A percentile compares a stretch with the other conserved stretches of the same genome.
Evolutionary conservation across 2,329 filamentous ascomycete species (phyloP).

Genomic region (Colletotrichum sansevieriae): DNA sequence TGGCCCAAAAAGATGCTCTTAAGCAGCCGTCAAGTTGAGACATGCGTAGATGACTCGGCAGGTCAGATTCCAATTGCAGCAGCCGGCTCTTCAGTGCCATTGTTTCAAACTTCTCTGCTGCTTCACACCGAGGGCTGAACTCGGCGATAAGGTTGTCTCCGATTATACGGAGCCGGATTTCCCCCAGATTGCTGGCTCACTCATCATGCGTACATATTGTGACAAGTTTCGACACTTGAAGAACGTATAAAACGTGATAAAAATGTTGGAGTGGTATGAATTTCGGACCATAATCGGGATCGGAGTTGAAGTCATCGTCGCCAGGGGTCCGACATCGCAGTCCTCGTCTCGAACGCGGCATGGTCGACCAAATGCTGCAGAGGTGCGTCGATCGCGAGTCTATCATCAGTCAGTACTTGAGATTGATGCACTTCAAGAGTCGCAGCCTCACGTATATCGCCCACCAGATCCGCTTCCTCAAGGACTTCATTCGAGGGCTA

Average conservation of each 20-base stretch:
- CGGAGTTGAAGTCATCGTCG: constrained; percentile 49
- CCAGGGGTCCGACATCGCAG: constrained; percentile 52
- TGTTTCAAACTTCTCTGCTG: background rate
- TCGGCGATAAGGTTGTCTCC: constrained; percentile 14
- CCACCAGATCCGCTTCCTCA: constrained; percentile 30
- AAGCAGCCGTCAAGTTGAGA: constrained; percentile 1
- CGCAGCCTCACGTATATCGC: constrained; percentile 30
- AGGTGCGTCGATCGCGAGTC: constrained; percentile 51
- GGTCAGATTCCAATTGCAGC: background rate
- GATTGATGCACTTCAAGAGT: fast-evolving
- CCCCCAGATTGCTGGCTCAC: background rate
- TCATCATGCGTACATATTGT: constrained; percentile 46
- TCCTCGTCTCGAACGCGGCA: constrained; percentile 55
- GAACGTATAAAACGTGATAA: constrained; percentile 51
- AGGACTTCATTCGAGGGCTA: background rate
- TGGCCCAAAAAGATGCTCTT: background rate
- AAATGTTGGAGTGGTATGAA: constrained; percentile 38
- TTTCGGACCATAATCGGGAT: constrained; percentile 42
- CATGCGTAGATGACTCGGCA: background rate
- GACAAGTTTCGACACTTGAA: constrained; percentile 54
- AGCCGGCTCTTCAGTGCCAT: background rate
- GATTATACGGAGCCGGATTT: background rate
- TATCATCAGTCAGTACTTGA: background rate
- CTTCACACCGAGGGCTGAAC: constrained; percentile 23
- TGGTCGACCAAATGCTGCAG: constrained; percentile 51